phyloP scores from a whole-genome alignment of 805 yeast genomes.

The Yamadazyma insecticola region DNA sequence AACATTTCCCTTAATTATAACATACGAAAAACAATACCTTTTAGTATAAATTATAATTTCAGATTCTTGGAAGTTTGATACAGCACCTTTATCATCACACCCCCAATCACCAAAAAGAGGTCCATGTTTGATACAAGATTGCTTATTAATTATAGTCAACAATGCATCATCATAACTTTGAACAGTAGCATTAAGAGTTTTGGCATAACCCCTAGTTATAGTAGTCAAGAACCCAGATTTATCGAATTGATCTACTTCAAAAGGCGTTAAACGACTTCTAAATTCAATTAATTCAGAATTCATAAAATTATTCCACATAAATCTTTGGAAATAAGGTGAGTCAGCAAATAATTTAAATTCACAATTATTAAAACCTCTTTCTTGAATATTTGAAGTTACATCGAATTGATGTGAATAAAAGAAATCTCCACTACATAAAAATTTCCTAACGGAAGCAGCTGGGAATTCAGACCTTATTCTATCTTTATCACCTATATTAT shows the following conservation, averaged over 20 bases:
- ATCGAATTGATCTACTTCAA: slow-evolving; percentile 42
- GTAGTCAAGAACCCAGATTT: slow-evolving; percentile 43
- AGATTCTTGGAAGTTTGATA: slow-evolving; percentile 48
- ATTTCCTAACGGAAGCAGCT: slow-evolving; percentile 41
- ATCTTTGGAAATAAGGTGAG: slow-evolving; percentile 39
- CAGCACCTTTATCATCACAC: slow-evolving; percentile 52
- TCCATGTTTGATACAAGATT: slow-evolving; percentile 44
- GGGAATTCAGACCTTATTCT: slow-evolving; percentile 27
- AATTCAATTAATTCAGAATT: slow-evolving; percentile 42
- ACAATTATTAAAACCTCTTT: slow-evolving; percentile 37
- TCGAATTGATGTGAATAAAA: slow-evolving; percentile 91
- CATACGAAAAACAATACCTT: slow-evolving; percentile 39
- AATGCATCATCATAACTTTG: slow-evolving; percentile 30
- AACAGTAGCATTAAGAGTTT: slow-evolving; percentile 34
- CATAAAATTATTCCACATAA: slow-evolving; percentile 51
- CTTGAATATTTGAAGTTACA: slow-evolving; percentile 76
- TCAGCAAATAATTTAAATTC: slow-evolving; percentile 25
- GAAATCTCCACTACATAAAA: slow-evolving; percentile 82
- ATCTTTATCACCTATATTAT: slow-evolving; percentile 15
- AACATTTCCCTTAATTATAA: slow-evolving; percentile 48
- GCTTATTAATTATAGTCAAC: slow-evolving; percentile 49
- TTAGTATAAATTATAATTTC: slow-evolving; percentile 44
- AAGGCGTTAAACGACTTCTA: slow-evolving; percentile 36
- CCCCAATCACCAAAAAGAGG: slow-evolving; percentile 55
- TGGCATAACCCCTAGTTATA: slow-evolving; percentile 49